Base-by-base conservation (phyloP, 805 yeast genomes). In the Sugiyamaella valdiviana region DNA sequence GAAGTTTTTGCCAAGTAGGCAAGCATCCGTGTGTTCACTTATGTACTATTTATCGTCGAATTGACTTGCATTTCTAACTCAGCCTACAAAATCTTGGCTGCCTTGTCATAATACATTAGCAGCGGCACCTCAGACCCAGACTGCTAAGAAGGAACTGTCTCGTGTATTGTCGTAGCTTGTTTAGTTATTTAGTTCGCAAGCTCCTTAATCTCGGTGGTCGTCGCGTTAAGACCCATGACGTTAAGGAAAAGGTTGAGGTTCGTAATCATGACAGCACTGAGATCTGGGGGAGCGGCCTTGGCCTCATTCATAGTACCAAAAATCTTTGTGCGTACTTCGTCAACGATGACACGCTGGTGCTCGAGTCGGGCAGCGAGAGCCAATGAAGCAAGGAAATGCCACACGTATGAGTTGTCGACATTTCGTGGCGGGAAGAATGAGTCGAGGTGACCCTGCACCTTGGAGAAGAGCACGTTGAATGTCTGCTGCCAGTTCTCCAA, bases 341-440 rank as follows among this genome's bases (percentile, higher is more conserved):
- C 97, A 39, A 91, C 95, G 58, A 91, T 85, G 52, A 87, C 80
- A 70, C 96, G 79, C 75, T 91, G 97, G 44, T 67, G 68, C 63
- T 90, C 96, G 59, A 83, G 83, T 63, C 85, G 83, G 55, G 97
- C 96, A 52, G 96, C 91, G 54, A 91, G 72, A 0, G 98, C 91
- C 52, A 91, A 75, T 12, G 96, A 84, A 19, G 99, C 99, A 66
- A 91, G 77, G 63, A 91, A 90, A 70, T 91, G 97, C 99, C 99
- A 91, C 44, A 88, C 88, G 61, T 90, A 89, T 35, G 89, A 78
- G 55, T 82, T 89, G 60, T 84, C 91, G 47, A 68, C 73, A 39
- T 58, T 54, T 45, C 63, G 63, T 10, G 91, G 86, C 48, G 96
- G 96, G 82, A 91, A 90, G 40, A 90, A 78, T 15, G 79, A 72